These are phyloP conservation scores for Delonix regia DNA, from an alignment of 306 rosid species.

Conservation along the genomic window DNA sequence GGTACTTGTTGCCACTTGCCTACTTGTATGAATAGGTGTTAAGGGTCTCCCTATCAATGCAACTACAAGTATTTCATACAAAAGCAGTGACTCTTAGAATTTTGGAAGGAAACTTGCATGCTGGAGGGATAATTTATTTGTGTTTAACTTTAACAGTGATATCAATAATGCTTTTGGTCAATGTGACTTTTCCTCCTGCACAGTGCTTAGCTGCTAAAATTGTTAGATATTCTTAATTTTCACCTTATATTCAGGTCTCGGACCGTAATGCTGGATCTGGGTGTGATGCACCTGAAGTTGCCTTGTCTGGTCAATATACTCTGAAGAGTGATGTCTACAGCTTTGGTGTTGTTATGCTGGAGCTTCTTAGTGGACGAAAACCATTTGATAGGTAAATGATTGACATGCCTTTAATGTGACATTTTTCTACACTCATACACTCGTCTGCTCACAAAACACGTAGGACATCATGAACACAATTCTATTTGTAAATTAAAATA, in stretches of 20 bases:
- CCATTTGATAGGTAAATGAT: constrained; percentile 85
- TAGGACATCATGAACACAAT: neutral
- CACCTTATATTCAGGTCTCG: constrained; percentile 58
- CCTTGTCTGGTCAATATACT: constrained; percentile 74
- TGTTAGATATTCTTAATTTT: constrained; percentile 33
- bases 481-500: neutral
- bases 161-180: constrained; percentile 1
- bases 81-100: neutral
- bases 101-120: constrained; percentile 13
- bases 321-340: constrained; percentile 89
- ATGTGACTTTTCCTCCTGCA: constrained; percentile 17
- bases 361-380: constrained; percentile 91
- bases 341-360: constrained; percentile 97
- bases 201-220: neutral
- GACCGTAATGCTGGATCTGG: constrained; percentile 76
- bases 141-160: constrained; percentile 2
- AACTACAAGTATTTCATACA: neutral
- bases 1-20: neutral
- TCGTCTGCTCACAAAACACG: neutral
- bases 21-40: neutral
- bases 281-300: constrained; percentile 85
- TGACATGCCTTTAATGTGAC: neutral
- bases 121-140: neutral
- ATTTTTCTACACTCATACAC: neutral
- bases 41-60: neutral